A percentile compares a stretch with the other conserved stretches of the same genome.
Conservation (phyloP, 108 stramenopile species). For the Schizochytrium sp. region DNA sequence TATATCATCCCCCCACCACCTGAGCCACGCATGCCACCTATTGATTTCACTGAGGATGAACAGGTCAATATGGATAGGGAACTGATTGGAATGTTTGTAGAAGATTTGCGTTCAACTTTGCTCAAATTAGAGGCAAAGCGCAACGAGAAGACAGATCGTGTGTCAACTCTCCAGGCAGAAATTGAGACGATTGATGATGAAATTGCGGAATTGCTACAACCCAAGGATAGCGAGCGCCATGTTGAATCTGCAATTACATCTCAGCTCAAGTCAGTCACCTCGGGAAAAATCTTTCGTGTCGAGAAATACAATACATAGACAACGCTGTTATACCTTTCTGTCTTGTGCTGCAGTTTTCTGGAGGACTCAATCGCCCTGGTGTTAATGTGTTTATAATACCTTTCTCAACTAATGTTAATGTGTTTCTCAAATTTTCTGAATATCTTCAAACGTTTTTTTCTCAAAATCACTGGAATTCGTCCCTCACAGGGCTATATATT, state of each 20-base stretch:
- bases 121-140: slow-evolving; percentile 21
- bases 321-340: background rate
- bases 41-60: slow-evolving; percentile 5
- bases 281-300: slow-evolving; percentile 57
- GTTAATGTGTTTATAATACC: no score
- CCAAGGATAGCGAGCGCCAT: slow-evolving; percentile 17
- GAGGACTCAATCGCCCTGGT: no score
- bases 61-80: background rate
- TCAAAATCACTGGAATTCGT: no score
- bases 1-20: slow-evolving; percentile 48
- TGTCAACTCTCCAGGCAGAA: background rate
- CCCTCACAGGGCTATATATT: no score
- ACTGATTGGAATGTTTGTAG: slow-evolving; percentile 27
- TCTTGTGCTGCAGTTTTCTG: no score
- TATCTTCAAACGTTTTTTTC: no score
- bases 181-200: slow-evolving; percentile 26
- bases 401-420: no score
- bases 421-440: no score
- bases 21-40: slow-evolving; percentile 1
- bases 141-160: background rate
- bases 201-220: slow-evolving; percentile 2
- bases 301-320: slow-evolving; percentile 14
- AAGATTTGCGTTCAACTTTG: slow-evolving; percentile 22
- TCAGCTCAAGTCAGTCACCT: slow-evolving; percentile 60
- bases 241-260: background rate